Base-by-base conservation (phyloP, 306 rosid species). In the Begonia fuchsioides region DNA sequence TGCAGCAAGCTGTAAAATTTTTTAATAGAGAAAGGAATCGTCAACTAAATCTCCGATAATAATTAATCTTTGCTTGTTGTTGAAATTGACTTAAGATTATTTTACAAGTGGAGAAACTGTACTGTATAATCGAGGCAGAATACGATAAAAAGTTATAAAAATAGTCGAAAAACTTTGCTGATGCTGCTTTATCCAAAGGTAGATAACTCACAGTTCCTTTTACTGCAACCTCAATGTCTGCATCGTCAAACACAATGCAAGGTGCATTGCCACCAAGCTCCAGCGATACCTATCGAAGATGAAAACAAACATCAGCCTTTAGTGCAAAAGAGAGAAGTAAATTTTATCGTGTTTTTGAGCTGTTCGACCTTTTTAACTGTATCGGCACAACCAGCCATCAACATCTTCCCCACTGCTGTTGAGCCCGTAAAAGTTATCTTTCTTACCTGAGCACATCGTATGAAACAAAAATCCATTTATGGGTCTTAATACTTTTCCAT, bases 251-350 rank as follows among this genome's bases (percentile, higher is more conserved):
- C 64, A 90, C 64, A 55, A 90, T 75, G 85, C 95, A 85, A 32
- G 98, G 95, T 11, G 95, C 95, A 74, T 90, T 90, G 51, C 98
- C 95, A 52, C 95, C 98, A 68, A 90, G 98, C 68, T 90, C 98
- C 50, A 90, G 65, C 76, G 98, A 85, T 57, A 90, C 76, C 98
- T 90, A 61, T 13, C 66, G 39, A 60, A 39, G 38, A 18, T 55
- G 38, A 54, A 58, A 44, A 53, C 32, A 32, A 47, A 17, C n/a
- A 49, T 13, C 51, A 68, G 41, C 46, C 51, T 19, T 54, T 55
- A 19, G 2, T 3, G 26, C 3, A 19, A 19, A 19, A 19, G 26
- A 19, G 26, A 19, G 26, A 1, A 1, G 2, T 19, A 19, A 19
- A 19, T 19, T 19, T 19, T 19, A 19, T 19, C 26, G 26, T 19